Evolutionary conservation across 2,329 filamentous ascomycete genomes (phyloP).

Genomic region (Podosphaera fusca): DNA sequence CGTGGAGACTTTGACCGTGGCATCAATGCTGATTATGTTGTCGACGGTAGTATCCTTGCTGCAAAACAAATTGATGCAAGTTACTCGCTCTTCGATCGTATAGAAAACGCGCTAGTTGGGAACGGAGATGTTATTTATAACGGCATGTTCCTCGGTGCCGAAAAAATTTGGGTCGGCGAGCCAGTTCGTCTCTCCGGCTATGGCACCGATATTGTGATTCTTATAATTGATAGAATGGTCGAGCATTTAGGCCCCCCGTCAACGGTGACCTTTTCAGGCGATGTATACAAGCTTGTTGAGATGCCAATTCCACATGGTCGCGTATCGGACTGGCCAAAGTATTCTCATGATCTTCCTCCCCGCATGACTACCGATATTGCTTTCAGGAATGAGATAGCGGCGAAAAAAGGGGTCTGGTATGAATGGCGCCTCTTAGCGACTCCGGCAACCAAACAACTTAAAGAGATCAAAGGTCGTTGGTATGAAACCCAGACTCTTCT

Average conservation of each 20-base stretch:
- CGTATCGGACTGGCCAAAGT: slow-evolving; percentile 18
- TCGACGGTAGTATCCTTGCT: slow-evolving; percentile 33
- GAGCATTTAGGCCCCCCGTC: slow-evolving; percentile 14
- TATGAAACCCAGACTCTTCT: slow-evolving; percentile 31
- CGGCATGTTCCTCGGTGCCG: slow-evolving; percentile 31
- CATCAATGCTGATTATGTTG: slow-evolving; percentile 22
- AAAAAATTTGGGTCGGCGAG: slow-evolving; percentile 37
- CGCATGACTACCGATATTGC: slow-evolving; percentile 19
- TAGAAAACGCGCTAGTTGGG: slow-evolving; percentile 18
- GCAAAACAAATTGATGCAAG: slow-evolving; percentile 30
- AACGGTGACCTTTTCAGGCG: slow-evolving; percentile 23
- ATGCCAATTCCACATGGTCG: slow-evolving; percentile 17
- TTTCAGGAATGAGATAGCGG: slow-evolving; percentile 25
- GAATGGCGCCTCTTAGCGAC: slow-evolving; percentile 15
- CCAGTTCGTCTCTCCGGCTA: slow-evolving; percentile 24
- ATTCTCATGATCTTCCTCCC: slow-evolving; percentile 20
- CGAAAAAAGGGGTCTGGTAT: slow-evolving; percentile 11
- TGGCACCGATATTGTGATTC: slow-evolving; percentile 21
- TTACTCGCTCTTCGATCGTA: slow-evolving; percentile 28
- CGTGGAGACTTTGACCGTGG: slow-evolving; percentile 20
- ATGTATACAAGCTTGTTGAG: slow-evolving; percentile 26
- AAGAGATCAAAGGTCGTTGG: slow-evolving; percentile 34
- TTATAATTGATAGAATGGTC: slow-evolving; percentile 20
- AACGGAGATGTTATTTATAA: slow-evolving; percentile 24
- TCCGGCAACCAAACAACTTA: slow-evolving; percentile 15